phyloP scores from a whole-genome alignment of 257 asterid species.

The Solanum bulbocastanum region DNA sequence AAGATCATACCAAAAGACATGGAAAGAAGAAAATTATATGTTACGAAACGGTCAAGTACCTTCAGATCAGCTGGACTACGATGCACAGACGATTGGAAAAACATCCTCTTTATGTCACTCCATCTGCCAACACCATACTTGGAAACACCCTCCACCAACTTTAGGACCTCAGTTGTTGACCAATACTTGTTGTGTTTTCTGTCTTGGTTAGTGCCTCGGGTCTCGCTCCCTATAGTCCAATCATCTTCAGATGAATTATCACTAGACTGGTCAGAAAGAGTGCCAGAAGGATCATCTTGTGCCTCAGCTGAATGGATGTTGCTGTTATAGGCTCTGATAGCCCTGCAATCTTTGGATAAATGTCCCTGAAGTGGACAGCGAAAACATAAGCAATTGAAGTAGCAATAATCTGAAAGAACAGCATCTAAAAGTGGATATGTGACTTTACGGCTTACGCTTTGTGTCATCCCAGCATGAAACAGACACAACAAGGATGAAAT shows the following conservation, averaged over 20 bases:
- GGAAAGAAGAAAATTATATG: background rate
- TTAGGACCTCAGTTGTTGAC: slow-evolving; percentile 5
- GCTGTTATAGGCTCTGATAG: background rate
- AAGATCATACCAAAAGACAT: background rate
- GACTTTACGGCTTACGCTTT: background rate
- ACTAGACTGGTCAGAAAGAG: background rate
- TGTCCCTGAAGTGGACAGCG: background rate
- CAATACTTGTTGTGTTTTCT: slow-evolving; percentile 1
- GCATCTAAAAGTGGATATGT: background rate
- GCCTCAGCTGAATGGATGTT: background rate
- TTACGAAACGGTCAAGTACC: background rate
- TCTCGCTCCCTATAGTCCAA: background rate
- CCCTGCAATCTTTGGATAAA: background rate
- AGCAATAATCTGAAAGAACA: background rate
- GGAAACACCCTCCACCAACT: slow-evolving; percentile 11
- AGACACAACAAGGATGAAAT: background rate
- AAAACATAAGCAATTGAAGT: background rate
- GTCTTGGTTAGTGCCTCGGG: background rate
- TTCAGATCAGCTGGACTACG: slow-evolving; percentile 3
- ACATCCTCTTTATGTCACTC: slow-evolving; percentile 1
- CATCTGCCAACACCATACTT: slow-evolving; percentile 9
- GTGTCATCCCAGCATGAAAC: background rate
- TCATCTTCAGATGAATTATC: background rate
- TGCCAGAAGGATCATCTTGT: background rate
- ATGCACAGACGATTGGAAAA: background rate